These are phyloP conservation scores for Artemisia tridentata DNA, from an alignment of 129 eudicot genomes.

Conservation along the genomic window DNA sequence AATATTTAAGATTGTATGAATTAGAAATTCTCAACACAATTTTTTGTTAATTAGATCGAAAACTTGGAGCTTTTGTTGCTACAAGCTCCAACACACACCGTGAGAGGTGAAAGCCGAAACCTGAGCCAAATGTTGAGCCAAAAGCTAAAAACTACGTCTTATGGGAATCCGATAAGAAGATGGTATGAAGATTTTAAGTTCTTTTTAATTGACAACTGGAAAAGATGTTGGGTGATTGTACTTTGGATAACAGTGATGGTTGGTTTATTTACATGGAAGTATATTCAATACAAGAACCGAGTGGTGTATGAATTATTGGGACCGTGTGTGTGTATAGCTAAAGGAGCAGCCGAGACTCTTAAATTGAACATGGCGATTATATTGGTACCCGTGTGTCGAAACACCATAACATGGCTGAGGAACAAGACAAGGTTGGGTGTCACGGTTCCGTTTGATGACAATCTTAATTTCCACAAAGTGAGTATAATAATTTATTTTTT, in stretches of 20 bases:
- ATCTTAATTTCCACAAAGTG: constrained; percentile 88
- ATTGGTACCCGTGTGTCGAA: constrained; percentile 79
- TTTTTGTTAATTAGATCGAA: constrained; percentile 50
- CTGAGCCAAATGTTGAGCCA: constrained; percentile 67
- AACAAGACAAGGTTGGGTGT: constrained; percentile 61
- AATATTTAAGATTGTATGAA: no score
- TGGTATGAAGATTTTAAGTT: constrained; percentile 46
- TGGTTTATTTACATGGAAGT: constrained; percentile 68
- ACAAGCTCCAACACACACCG: constrained; percentile 63
- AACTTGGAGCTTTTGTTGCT: constrained; percentile 70
- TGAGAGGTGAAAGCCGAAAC: constrained; percentile 53
- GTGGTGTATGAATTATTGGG: constrained; percentile 64
- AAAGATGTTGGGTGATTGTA: constrained; percentile 75
- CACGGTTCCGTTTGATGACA: constrained; percentile 77
- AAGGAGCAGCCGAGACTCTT: constrained; percentile 91
- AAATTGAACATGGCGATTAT: constrained; percentile 90
- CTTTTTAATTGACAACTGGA: constrained; percentile 78
- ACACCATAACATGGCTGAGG: constrained; percentile 86
- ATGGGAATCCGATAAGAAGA: constrained; percentile 34
- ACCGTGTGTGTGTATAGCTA: constrained; percentile 70
- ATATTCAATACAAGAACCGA: constrained; percentile 48
- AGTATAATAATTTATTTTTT: constrained; percentile 18
- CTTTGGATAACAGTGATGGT: constrained; percentile 70
- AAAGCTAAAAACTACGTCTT: constrained; percentile 51
- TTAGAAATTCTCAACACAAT: background rate